phyloP scores from a whole-genome alignment of 208 protist species.

The Crithidia sp. region DNA sequence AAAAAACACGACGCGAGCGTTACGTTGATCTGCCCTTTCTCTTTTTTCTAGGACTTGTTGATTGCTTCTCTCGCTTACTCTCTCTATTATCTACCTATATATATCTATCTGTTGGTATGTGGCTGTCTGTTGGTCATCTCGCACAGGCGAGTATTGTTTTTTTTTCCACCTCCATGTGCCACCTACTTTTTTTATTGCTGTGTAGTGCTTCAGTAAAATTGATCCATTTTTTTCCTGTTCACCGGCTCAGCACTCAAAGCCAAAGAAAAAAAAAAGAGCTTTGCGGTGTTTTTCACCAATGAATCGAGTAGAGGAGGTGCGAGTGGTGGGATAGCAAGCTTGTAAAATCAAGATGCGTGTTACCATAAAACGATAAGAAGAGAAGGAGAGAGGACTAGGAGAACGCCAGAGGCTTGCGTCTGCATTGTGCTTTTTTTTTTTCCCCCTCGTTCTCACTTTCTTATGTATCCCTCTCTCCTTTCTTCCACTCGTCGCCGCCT shows the following conservation, averaged over 20 bases:
- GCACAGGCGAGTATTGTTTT: not conserved
- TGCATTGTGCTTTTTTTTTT: not conserved
- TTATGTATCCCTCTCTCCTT: not conserved
- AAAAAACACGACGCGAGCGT: not conserved
- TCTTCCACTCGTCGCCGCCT: not conserved
- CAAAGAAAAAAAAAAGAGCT: not conserved
- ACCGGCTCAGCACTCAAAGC: not conserved
- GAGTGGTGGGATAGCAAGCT: too few relatives aligned
- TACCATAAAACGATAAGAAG: too few relatives aligned
- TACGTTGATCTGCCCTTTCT: slow-evolving; percentile 15
- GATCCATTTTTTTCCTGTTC: not conserved
- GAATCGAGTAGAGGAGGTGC: too few relatives aligned
- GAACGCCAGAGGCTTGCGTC: too few relatives aligned
- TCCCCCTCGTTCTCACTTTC: not conserved
- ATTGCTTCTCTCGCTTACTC: not conserved
- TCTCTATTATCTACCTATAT: not conserved
- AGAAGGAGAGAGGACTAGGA: too few relatives aligned
- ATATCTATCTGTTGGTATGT: slow-evolving; percentile 10
- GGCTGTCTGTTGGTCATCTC: slow-evolving; percentile 1
- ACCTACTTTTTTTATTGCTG: slow-evolving; percentile 1
- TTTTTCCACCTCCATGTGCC: not conserved
- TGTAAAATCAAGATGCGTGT: too few relatives aligned
- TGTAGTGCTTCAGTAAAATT: not conserved
- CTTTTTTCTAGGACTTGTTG: not conserved
- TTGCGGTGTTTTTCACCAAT: not conserved